Base-by-base conservation (phyloP, 208 protist genomes). In the Leptomonas seymouri region DNA sequence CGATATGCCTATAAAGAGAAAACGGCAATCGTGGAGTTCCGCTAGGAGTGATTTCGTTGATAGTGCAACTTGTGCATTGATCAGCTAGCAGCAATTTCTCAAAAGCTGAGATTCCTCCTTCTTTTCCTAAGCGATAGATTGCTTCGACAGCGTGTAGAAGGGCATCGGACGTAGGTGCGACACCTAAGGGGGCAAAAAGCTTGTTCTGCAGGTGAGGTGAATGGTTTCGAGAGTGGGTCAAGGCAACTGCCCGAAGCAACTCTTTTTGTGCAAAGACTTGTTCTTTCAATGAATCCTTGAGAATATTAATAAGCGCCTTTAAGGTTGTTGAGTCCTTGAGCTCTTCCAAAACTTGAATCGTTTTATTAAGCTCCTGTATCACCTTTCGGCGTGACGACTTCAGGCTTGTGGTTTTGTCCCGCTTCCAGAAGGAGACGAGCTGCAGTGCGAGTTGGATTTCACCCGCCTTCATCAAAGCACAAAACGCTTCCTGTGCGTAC, bases 51-150 rank as follows among this genome's bases (percentile, higher is more conserved):
- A 23, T 25, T 55, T 55, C 36, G 12, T 41, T 34, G 3, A 31
- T 18, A 9, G 39, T 34, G 31, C 20, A 36, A 25, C 39, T 50
- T 23, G 61, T 46, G 48, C 69, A 68, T 60, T 76, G 72, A 30
- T 69, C 71, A 6, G 78, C 54, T 36, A 71, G 58, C 21, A 58
- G 34, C 2, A 84, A 12, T 11, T 80, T 84, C 44, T 80, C 79
- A 21, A 76, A 45, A 12, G 58, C 14, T 0, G 69, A 65, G 2
- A 80, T 54, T 27, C 74, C 79, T 12, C 70, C 69, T 7, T 48
- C 27, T 16, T 53, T 39, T 15, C 53, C 9, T 5, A 84, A 28
- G 21, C 61, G 50, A 28, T 65, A 81, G 8, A 56, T 42, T 7
- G 79, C 53, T 11, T 72, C 70, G 2, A 67, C 49, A 27, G 65